phyloP scores from a whole-genome alignment of 176 grass and related monocot genomes.

The Saccharum officinarum region DNA sequence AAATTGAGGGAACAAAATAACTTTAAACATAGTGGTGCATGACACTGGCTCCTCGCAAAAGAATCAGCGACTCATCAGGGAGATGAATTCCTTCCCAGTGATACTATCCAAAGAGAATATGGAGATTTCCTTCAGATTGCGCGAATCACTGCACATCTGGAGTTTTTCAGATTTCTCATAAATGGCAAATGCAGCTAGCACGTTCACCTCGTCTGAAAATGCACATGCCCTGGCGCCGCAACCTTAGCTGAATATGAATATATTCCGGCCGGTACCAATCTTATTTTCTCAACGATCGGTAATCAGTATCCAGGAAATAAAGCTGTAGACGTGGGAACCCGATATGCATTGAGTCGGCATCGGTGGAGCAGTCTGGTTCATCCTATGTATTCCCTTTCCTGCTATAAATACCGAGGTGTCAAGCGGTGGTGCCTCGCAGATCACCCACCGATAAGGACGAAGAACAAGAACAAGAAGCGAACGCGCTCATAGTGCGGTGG shows the following conservation, averaged over 20 bases:
- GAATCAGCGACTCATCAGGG: background rate
- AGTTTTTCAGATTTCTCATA: background rate
- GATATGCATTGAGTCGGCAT: background rate
- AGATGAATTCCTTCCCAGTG: conserved; percentile 27
- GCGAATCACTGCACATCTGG: conserved; percentile 9
- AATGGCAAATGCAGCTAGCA: conserved; percentile 20
- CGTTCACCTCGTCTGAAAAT: background rate
- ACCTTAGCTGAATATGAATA: conserved; percentile 22
- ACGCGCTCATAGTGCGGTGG: too few relatives aligned
- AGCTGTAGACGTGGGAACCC: conserved; percentile 10
- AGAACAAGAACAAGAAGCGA: conserved; percentile 3
- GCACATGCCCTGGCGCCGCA: background rate
- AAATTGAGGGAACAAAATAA: conserved; percentile 41
- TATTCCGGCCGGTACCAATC: background rate
- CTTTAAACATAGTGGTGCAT: conserved; percentile 45
- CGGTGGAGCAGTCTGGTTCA: background rate
- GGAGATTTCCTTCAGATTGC: conserved; percentile 38
- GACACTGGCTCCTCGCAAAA: conserved; percentile 24
- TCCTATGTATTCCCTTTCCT: background rate
- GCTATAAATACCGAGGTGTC: conserved; percentile 28
- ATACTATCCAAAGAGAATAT: conserved; percentile 45
- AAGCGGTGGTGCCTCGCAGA: background rate
- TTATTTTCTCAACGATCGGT: background rate
- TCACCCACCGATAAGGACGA: background rate
- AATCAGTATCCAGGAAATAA: background rate